Evolutionary conservation across 140 eudicot genomes (phyloP).

Genomic region (Stevia rebaudiana): DNA sequence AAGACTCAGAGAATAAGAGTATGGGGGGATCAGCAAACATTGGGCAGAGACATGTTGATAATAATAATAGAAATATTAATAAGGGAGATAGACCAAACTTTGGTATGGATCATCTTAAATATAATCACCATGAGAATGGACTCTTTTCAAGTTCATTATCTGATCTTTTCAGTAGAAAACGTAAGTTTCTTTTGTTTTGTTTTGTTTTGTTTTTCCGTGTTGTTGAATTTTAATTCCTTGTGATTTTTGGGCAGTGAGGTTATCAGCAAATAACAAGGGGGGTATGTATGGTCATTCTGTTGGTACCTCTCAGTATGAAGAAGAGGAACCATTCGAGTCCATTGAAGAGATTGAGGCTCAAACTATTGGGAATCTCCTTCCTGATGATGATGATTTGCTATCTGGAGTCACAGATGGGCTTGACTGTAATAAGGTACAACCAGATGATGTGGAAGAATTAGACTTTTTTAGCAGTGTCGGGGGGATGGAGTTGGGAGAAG

Average conservation of each 20-base stretch:
- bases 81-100: slow-evolving; percentile 30
- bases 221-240: too few relatives aligned
- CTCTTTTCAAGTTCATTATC: slow-evolving; percentile 90
- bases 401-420: slow-evolving; percentile 83
- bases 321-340: slow-evolving; percentile 75
- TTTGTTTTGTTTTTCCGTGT: background rate
- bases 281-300: slow-evolving; percentile 50
- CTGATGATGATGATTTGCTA: slow-evolving; percentile 91
- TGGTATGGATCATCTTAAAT: slow-evolving; percentile 30
- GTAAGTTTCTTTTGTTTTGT: slow-evolving; percentile 31
- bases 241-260: slow-evolving; percentile 64
- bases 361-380: slow-evolving; percentile 93
- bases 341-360: slow-evolving; percentile 96
- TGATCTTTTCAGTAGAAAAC: slow-evolving; percentile 57
- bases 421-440: slow-evolving; percentile 30
- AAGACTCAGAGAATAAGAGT: slow-evolving; percentile 38
- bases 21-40: slow-evolving; percentile 46
- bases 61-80: slow-evolving; percentile 18
- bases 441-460: slow-evolving; percentile 57
- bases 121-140: slow-evolving; percentile 63
- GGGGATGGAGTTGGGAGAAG: slow-evolving; percentile 93
- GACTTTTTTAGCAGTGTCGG: slow-evolving; percentile 88
- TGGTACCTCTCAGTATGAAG: slow-evolving; percentile 62
- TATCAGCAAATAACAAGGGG: slow-evolving; percentile 48
- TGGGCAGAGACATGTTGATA: slow-evolving; percentile 42